Evolutionary conservation across 2,329 filamentous ascomycete species (phyloP), one percentile per base, ranked within the genome.

Genomic region (Stylonectria norvegica): DNA sequence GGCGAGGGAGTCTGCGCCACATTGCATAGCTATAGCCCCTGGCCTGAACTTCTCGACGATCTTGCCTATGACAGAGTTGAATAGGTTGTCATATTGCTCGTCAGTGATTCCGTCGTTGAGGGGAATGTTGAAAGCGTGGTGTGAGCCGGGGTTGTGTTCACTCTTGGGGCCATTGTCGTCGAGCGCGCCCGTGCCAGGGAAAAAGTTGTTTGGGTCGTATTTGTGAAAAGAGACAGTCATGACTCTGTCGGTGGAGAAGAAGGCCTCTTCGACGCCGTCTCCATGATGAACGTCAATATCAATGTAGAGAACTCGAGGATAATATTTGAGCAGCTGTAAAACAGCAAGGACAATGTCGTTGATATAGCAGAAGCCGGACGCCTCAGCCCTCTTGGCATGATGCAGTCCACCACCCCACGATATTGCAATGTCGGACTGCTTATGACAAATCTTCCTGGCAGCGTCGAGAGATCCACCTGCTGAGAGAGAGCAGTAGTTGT

Each of bases 271-370:
- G 14, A 95, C 89, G 36, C 89, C 89, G 60, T 95, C 89, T 47
- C 89, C 89, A 51, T 95, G 89, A 61, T 95, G 89, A 2, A 95
- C 88, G 61, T 95, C 89, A 52, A 95, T 94, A 60, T 95, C 89
- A 55, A 97, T 90, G 65, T 97, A 96, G 42, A 97, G 75, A 6
- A 97, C 90, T 34, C 90, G 85, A 12, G 89, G 82, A 55, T 90
- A 81, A 58, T 84, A 78, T 20, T 86, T 83, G 12, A 97, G 73
- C 8, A 98, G 78, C 62, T 96, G 86, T 25, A 97, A 76, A 55
- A 96, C 93, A 23, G 86, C 89, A 33, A 98, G 78, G 42, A 97
- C 93, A 56, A 97, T 97, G 65, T 98, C 93, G 65, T 98, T 98
- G 69, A 97, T 89, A 69, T 98, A 98, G 70, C 93, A 98, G 66